Percentiles rank a stretch among this genome's conserved stretches.
Evolutionary conservation across 257 asterid species (phyloP).

Genomic region (Buddleja alternifolia): DNA sequence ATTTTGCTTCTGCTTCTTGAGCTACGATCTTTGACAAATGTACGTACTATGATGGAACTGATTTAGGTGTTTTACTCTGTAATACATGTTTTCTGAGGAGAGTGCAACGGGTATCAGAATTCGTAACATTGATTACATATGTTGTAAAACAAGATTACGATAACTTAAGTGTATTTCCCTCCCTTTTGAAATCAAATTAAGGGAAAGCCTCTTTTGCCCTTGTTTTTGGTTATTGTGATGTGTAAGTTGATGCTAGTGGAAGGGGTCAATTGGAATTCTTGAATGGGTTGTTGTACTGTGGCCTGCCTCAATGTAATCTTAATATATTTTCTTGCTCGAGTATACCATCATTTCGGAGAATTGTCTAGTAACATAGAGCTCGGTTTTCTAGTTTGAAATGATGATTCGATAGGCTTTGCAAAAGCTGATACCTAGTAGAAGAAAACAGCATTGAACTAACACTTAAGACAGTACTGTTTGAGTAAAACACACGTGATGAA

Average conservation of each 20-base stretch:
- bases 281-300: no score
- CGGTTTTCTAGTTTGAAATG: no score
- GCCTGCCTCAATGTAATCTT: no score
- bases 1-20: slow-evolving; percentile 14
- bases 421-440: not conserved
- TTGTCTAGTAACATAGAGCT: no score
- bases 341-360: no score
- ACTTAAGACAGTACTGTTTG: not conserved
- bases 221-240: not conserved
- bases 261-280: not conserved
- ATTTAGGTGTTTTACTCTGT: slow-evolving; percentile 32
- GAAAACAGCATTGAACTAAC: not conserved
- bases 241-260: not conserved
- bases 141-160: slow-evolving; percentile 1
- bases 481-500: not conserved
- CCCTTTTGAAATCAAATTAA: not conserved
- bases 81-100: slow-evolving; percentile 14
- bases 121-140: not conserved
- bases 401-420: not conserved
- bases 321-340: no score
- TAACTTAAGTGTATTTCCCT: not conserved
- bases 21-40: slow-evolving; percentile 16
- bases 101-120: not conserved
- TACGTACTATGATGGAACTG: slow-evolving; percentile 22
- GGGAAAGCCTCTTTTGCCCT: not conserved